These are phyloP conservation scores for Xylaria venustula DNA, from an alignment of 495 filamentous ascomycete genomes.

Conservation along the genomic window DNA sequence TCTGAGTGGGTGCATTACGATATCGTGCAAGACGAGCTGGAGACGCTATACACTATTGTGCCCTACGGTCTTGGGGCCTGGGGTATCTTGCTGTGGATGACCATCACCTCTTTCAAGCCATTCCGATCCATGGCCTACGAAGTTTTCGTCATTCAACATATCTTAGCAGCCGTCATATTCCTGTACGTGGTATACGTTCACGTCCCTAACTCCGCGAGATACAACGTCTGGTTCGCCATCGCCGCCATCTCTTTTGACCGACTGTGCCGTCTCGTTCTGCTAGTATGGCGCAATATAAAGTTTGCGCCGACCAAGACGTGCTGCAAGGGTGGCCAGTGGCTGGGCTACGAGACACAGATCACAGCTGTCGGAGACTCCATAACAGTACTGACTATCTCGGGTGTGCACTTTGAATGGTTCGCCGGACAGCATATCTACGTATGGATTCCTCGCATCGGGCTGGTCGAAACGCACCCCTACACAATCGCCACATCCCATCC, in stretches of 20 bases:
- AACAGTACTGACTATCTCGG: constrained; percentile 67
- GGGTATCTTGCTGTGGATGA: constrained; percentile 69
- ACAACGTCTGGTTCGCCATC: constrained; percentile 72
- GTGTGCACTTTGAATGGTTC: constrained; percentile 68
- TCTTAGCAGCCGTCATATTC: constrained; percentile 65
- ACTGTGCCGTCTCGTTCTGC: constrained; percentile 45
- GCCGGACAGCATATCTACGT: constrained; percentile 80
- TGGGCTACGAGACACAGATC: constrained; percentile 61
- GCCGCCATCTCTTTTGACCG: constrained; percentile 71
- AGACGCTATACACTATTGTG: constrained; percentile 58
- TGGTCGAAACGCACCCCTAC: constrained; percentile 77
- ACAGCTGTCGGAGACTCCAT: constrained; percentile 59
- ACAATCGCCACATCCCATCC: constrained; percentile 62
- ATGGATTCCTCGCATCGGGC: constrained; percentile 64
- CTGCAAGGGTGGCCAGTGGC: constrained; percentile 39
- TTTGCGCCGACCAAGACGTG: constrained; percentile 33
- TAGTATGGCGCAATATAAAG: constrained; percentile 66
- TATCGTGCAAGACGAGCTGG: constrained; percentile 60
- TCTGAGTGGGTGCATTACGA: constrained; percentile 64
- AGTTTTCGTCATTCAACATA: constrained; percentile 78
- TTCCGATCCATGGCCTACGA: constrained; percentile 72
- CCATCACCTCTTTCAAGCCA: constrained; percentile 65
- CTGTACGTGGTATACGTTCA: constrained; percentile 67
- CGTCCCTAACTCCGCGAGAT: constrained; percentile 52
- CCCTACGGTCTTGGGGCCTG: constrained; percentile 72